Conservation (phyloP, 2,329 filamentous ascomycete species). For the Saccharata proteae region DNA sequence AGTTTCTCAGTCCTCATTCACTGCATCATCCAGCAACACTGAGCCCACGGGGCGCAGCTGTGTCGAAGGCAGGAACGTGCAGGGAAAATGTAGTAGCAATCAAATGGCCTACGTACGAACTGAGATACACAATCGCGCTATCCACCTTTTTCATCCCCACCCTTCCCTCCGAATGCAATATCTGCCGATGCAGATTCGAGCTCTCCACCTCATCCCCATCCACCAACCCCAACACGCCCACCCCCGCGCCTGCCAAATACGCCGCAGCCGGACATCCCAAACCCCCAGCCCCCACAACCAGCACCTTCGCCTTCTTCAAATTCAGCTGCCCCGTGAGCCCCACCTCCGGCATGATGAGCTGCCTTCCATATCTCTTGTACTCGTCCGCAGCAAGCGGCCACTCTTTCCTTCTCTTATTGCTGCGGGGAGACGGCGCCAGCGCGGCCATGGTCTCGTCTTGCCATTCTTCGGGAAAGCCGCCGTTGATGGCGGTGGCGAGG, state of each 20-base stretch:
- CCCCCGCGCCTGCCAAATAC: slow-evolving; percentile 84
- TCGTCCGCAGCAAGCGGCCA: slow-evolving; percentile 65
- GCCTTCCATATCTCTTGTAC: slow-evolving; percentile 77
- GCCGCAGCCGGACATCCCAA: slow-evolving; percentile 83
- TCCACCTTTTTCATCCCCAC: slow-evolving; percentile 72
- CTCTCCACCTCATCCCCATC: slow-evolving; percentile 81
- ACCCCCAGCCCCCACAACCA: slow-evolving; percentile 79
- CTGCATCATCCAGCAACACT: too few relatives aligned
- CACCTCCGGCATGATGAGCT: slow-evolving; percentile 77
- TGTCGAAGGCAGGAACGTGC: too few relatives aligned
- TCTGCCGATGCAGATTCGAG: slow-evolving; percentile 87
- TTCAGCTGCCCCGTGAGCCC: slow-evolving; percentile 62
- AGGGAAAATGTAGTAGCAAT: too few relatives aligned
- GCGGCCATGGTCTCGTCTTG: slow-evolving; percentile 29
- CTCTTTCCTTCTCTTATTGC: slow-evolving; percentile 9
- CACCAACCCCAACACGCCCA: slow-evolving; percentile 71
- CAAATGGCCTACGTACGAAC: slow-evolving; percentile 29
- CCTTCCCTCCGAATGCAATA: slow-evolving; percentile 60
- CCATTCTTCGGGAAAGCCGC: slow-evolving; percentile 31
- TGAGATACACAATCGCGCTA: slow-evolving; percentile 43
- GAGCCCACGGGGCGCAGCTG: too few relatives aligned
- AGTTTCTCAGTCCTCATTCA: too few relatives aligned
- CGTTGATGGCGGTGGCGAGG: slow-evolving; percentile 24
- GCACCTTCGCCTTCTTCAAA: slow-evolving; percentile 56
- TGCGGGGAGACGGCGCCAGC: slow-evolving; percentile 17